Percentiles rank a stretch among this genome's conserved stretches.
These are phyloP conservation scores for Cystobasidiaceae sp. DNA, from an alignment of 1,284 basidiomycete species.

Conservation along the genomic window DNA sequence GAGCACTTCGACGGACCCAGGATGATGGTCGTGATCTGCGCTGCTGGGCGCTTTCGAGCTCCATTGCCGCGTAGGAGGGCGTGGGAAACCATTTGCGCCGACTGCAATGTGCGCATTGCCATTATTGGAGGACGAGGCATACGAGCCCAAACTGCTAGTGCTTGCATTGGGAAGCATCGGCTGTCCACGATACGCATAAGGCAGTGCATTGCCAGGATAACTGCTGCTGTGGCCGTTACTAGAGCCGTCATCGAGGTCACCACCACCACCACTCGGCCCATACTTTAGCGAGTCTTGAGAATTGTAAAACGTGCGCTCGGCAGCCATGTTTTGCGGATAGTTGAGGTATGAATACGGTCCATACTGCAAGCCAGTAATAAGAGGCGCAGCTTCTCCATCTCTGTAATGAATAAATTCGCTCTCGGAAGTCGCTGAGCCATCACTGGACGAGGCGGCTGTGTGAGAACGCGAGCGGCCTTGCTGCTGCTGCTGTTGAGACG, in stretches of 20 bases:
- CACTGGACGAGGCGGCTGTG: not conserved
- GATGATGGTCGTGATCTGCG: slow-evolving; percentile 6
- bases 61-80: no score
- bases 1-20: not conserved
- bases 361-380: slow-evolving; percentile 11
- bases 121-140: no score
- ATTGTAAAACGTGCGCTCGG: not conserved
- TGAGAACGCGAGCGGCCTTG: slow-evolving; percentile 3
- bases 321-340: slow-evolving; percentile 17
- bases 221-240: not conserved
- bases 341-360: slow-evolving; percentile 22
- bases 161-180: no score
- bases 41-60: no score
- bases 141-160: no score
- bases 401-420: slow-evolving; percentile 13
- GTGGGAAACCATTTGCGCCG: no score
- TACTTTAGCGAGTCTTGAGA: slow-evolving; percentile 5
- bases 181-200: not conserved
- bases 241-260: not conserved
- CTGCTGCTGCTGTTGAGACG: no score
- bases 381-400: not conserved
- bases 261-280: not conserved
- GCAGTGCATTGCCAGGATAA: not conserved
- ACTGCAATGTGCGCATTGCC: no score
- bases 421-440: slow-evolving; percentile 5